Conservation (phyloP, 768 basidiomycete species). For the Macrocybe gigantea region DNA sequence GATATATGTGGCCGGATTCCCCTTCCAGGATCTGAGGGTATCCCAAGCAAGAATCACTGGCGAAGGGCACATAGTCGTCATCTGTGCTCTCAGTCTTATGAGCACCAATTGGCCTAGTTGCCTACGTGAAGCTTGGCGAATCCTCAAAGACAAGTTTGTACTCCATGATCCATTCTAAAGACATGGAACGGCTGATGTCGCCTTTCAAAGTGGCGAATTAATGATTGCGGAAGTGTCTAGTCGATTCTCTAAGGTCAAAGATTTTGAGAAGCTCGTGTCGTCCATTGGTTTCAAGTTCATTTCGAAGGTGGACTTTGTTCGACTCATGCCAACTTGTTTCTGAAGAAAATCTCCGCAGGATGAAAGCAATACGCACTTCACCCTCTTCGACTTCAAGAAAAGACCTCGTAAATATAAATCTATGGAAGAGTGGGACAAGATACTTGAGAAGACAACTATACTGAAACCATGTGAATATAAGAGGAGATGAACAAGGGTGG, state of each 20-base stretch:
- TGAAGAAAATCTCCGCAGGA: conserved; percentile 42
- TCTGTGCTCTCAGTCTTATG: conserved; percentile 96
- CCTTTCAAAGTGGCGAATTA: conserved; percentile 58
- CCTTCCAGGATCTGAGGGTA: conserved; percentile 71
- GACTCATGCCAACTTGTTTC: background rate
- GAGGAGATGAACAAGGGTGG: conserved; percentile 47
- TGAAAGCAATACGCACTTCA: conserved; percentile 79
- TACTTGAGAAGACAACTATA: conserved; percentile 47
- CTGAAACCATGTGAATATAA: conserved; percentile 94
- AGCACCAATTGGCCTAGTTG: conserved; percentile 93
- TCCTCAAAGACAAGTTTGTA: conserved; percentile 65
- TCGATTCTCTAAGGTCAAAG: conserved; percentile 64
- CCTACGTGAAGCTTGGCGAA: conserved; percentile 83
- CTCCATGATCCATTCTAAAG: background rate
- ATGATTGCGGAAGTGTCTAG: conserved; percentile 89
- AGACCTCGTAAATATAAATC: conserved; percentile 36
- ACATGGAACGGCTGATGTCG: background rate
- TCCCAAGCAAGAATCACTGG: conserved; percentile 35
- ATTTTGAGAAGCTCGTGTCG: conserved; percentile 57
- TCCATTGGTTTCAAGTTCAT: conserved; percentile 71
- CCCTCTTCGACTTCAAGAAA: conserved; percentile 77
- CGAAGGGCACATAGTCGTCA: conserved; percentile 74
- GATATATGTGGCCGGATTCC: conserved; percentile 81
- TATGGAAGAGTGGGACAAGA: conserved; percentile 54
- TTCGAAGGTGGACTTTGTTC: conserved; percentile 47